Evolutionary conservation across 1,284 basidiomycete species (phyloP), one percentile per base, ranked within the genome.

Genomic region (Irpex lacteus): DNA sequence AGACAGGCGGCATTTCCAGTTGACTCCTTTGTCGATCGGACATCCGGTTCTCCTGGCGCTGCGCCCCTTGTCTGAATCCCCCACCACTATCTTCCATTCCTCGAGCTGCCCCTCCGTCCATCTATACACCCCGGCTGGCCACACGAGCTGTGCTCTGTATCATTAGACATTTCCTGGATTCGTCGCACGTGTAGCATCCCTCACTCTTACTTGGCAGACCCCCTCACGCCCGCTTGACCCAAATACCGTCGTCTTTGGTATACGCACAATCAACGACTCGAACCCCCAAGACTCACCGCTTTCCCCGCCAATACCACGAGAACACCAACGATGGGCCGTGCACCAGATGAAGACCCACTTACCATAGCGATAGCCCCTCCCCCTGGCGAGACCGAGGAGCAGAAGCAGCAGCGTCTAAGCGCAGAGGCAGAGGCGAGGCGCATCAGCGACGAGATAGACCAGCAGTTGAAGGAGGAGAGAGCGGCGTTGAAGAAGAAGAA

Each of bases 361-460:
- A 74, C 81, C 1, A 70, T 78, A 37, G 78, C 84, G 65, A 78
- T 82, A 15, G 73, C 78, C 0, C 85, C 87, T 0, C 86, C 87
- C 0, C 75, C 78, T 0, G 74, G 81, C 54, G 87, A 89, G 71
- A 79, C 78, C 4, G 69, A 74, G 0, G 76, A 78, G 5, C 75
- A 85, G 63, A 77, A 71, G 66, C 72, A 73, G 9, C 71, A 67
- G 4, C 74, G 86, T 52, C 75, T 85, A 61, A 71, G 72, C 32
- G 73, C 74, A n/a, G 88, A 90, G 73, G 80, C 78, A 0, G 82
- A 85, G 67, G 86, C 85, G 1, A 78, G 81, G 68, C 73, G 75
- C 59, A 76, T 86, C 60, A 90, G 86, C 70, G 82, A 89, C 68
- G 76, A 75, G 67, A 90, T 90, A 63, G 88, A 90, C 72, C 85